Conservation (phyloP, 768 basidiomycete species). For the Amanita molliuscula region DNA sequence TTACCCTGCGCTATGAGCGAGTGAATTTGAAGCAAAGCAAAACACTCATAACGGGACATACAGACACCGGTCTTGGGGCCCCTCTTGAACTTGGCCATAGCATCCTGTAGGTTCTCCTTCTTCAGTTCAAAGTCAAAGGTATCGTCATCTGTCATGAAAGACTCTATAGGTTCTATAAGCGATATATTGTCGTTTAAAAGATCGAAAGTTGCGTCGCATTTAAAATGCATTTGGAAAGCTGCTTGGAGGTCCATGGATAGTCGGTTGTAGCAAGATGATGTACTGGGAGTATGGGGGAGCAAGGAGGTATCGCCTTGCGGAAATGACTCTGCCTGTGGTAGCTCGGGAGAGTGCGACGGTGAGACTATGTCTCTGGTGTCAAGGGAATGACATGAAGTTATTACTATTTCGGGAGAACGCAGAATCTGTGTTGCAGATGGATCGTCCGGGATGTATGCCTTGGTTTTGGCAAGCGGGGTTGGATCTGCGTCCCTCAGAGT, state of each 20-base stretch:
- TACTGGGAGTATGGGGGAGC: constrained; percentile 6
- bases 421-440: not conserved
- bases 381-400: not conserved
- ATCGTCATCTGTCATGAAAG: constrained; percentile 20
- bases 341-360: not conserved
- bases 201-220: constrained; percentile 39
- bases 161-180: constrained; percentile 21
- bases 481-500: constrained; percentile 18
- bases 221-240: constrained; percentile 37
- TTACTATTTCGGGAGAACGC: not conserved
- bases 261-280: constrained; percentile 19
- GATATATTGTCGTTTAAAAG: constrained; percentile 40
- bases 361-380: not conserved
- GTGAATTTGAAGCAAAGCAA: not conserved
- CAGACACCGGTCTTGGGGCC: not conserved
- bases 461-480: constrained; percentile 23
- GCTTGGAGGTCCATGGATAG: constrained; percentile 35
- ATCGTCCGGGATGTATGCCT: not conserved
- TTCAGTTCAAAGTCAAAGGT: constrained; percentile 26
- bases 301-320: not conserved
- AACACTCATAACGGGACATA: not conserved
- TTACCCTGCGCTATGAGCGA: not conserved
- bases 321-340: not conserved
- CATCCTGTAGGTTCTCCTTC: constrained; percentile 13
- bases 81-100: constrained; percentile 4